Evolutionary conservation across 441 rosid species (phyloP).

Genomic region (Aleurites moluccanus): DNA sequence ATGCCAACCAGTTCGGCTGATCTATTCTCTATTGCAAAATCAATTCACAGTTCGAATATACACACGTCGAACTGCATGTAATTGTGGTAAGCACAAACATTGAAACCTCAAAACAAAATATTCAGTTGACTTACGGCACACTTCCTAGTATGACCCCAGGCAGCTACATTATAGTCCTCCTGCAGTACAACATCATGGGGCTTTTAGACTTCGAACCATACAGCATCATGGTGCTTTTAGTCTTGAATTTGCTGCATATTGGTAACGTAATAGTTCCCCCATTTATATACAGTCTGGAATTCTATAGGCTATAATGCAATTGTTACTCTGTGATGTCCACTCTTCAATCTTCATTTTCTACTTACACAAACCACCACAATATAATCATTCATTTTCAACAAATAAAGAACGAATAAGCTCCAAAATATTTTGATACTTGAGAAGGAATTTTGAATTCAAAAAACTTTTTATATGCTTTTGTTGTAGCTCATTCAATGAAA

Average conservation of each 20-base stretch:
- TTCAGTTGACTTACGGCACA: background rate
- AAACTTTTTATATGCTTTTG: too few species aligned
- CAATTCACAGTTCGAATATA: background rate
- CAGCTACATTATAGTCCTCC: background rate
- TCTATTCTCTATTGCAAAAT: background rate
- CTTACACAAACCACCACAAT: too few species aligned
- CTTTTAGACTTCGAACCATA: too few species aligned
- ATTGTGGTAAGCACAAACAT: background rate
- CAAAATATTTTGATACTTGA: background rate
- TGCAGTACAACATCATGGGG: background rate
- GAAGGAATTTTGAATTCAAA: background rate
- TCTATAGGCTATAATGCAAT: too few species aligned
- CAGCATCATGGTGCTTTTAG: background rate
- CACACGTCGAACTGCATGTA: background rate
- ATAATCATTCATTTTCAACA: background rate
- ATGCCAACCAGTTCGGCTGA: too few species aligned
- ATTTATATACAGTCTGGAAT: too few species aligned
- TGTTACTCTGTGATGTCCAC: too few species aligned
- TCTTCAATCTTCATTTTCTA: too few species aligned
- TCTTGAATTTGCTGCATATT: too few species aligned
- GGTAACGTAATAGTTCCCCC: background rate
- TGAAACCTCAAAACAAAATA: background rate
- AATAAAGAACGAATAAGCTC: background rate
- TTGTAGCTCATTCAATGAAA: too few species aligned
- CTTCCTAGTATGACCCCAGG: too few species aligned